These are phyloP conservation scores for Lathyrus oleraceus DNA, from an alignment of 306 rosid species.

Conservation along the genomic window DNA sequence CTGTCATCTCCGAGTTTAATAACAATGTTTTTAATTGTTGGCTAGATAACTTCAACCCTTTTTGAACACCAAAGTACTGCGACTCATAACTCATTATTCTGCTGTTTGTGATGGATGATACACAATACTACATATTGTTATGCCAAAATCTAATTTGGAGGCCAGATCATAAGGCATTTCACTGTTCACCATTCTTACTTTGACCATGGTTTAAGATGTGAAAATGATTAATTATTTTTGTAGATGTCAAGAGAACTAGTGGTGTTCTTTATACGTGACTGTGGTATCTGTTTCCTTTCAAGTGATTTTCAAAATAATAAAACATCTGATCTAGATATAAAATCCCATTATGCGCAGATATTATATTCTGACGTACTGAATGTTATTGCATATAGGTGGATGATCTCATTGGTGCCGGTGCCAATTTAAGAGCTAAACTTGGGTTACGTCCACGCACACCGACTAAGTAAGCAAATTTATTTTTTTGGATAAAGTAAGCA, in stretches of 20 bases:
- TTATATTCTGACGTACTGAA: constrained; percentile 10
- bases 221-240: background rate
- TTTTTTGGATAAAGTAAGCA: constrained; percentile 37
- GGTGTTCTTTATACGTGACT: background rate
- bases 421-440: constrained; percentile 60
- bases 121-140: background rate
- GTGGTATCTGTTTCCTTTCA: constrained; percentile 8
- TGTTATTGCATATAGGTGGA: constrained; percentile 54
- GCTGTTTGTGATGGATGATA: constrained; percentile 5
- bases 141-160: constrained; percentile 9
- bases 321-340: background rate
- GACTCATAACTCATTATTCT: background rate
- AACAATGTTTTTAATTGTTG: background rate
- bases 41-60: background rate
- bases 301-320: constrained; percentile 18
- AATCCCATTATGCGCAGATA: background rate
- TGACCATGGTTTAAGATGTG: constrained; percentile 10
- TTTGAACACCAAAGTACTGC: background rate
- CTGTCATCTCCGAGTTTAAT: background rate
- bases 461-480: constrained; percentile 43
- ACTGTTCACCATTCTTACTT: constrained; percentile 7
- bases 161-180: background rate
- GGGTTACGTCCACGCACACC: constrained; percentile 59
- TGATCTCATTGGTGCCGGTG: constrained; percentile 69
- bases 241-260: background rate